phyloP scores from a whole-genome alignment of 169 alveolate genomes.

The Miamiensis avidus region DNA sequence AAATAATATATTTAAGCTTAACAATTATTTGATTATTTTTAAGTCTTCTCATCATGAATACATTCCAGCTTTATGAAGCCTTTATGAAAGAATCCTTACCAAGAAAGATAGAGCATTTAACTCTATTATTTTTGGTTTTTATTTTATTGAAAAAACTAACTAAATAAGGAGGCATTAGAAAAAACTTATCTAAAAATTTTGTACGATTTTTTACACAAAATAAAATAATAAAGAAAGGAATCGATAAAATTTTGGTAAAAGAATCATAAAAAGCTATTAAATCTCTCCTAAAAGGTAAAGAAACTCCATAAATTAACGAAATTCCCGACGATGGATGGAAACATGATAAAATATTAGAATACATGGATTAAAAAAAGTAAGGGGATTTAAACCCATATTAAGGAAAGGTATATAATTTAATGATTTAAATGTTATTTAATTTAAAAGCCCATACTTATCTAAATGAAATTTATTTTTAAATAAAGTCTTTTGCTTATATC shows the following conservation, averaged over 20 bases:
- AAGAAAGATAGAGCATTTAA: slow-evolving; percentile 5
- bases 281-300: not conserved
- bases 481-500: not conserved
- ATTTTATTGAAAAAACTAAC: not conserved
- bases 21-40: too few species aligned
- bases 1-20: too few species aligned
- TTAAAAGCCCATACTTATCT: too few species aligned
- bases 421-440: too few species aligned
- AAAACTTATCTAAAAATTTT: not conserved
- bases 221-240: not conserved
- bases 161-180: slow-evolving; percentile 4
- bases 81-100: not conserved
- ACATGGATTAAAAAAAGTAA: not conserved
- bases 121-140: not conserved
- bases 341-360: slow-evolving; percentile 3
- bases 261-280: slow-evolving; percentile 4
- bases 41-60: too few species aligned
- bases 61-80: too few species aligned
- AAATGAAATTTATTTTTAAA: too few species aligned
- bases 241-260: not conserved
- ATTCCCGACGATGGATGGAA: not conserved
- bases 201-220: not conserved
- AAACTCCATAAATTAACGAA: not conserved
- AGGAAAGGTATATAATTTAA: not conserved
- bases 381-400: not conserved